Base-by-base conservation (phyloP, 192 early-diverging fungal genomes). In the Rhizophagus clarus region DNA sequence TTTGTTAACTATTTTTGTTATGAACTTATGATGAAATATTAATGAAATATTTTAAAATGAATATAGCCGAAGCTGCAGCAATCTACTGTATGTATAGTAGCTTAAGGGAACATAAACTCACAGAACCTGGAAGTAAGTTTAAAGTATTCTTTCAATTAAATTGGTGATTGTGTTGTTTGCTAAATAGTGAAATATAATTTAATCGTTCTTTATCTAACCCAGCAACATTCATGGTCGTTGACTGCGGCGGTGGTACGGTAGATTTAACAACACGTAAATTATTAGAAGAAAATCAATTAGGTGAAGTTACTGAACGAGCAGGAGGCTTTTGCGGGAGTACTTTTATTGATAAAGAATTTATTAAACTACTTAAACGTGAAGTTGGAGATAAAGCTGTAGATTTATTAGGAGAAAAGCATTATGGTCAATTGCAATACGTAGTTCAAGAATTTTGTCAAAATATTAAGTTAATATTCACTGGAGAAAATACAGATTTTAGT, bases 211-310 rank as follows among this genome's bases (percentile, higher is more conserved):
- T 70, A 3, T 1, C 20, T n/a, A n/a, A n/a, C n/a, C n/a, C 5
- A 72, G 83, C 86, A 28, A 83, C 85, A 5, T 90, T 90, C 68
- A 88, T 90, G 87, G 86, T 90, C 60, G 87, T 86, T 72, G 88
- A 89, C 82, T 87, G 85, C 24, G 88, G 88, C 71, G 88, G 88
- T 66, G 88, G 88, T 62, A 89, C 88, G 7, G 88, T 89, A 0
- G 88, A 89, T 85, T 80, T 88, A 75, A 89, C 77, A 87, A 82
- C 74, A 75, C 47, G 22, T 3, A 45, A 29, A n/a, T 73, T 47
- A n/a, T 73, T 73, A 22, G 14, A 24, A 24, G 42, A 26, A 0
- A 22, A 45, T 11, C 26, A 73, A 56, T 56, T 73, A 31, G 22
- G 45, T 17, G 72, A 73, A 73, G 29, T 26, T 9, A 73, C 32